Evolutionary conservation across 2,329 filamentous ascomycete species (phyloP), one percentile per base, ranked within the genome.

Genomic region (Pseudocercospora fijiensis): DNA sequence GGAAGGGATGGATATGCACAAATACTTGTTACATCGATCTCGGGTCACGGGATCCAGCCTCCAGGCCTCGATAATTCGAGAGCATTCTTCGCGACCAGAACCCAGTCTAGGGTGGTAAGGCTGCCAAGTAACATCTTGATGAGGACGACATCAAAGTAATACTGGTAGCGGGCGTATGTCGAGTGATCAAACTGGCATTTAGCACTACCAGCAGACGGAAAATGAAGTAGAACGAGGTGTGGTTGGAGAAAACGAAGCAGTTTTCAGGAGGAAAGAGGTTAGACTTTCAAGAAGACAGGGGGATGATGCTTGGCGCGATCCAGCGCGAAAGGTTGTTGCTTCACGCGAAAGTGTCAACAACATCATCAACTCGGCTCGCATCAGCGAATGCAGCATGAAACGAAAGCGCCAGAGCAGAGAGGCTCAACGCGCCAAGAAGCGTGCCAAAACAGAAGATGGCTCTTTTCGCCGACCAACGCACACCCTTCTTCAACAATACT

Each of bases 401-500:
- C 66, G 65, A 16, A 67, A 68, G 56, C 65, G 70, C 9, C 49
- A 60, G 22, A 59, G 26, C 41, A 27, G 58, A 58, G 57, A 45
- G 22, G 58, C 20, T 22, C 30, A 64, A 27, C 59, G 57, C 26
- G 57, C 56, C 5, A 55, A 62, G 10, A 71, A 71, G 57, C 57
- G 56, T 5, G 65, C 52, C 13, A 69, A 65, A 33, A n/a, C 53
- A 6, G 53, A 60, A 6, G 47, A 45, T 24, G 13, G 9, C 7
- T 8, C 26, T n/a, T 9, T 8, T 2, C 28, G 61, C 18, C 64
- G 58, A 6, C 65, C 69, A 11, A 61, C 62, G 27, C 62, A 66
- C 58, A 57, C 70, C 13, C 57, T 74, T 37, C 65, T 74, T 8
- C 55, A 65, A 18, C 62, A 69, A 26, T 72, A 74, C 56, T 74